phyloP scores from a whole-genome alignment of 2,329 filamentous ascomycete species.

The Ascochyta pisi region DNA sequence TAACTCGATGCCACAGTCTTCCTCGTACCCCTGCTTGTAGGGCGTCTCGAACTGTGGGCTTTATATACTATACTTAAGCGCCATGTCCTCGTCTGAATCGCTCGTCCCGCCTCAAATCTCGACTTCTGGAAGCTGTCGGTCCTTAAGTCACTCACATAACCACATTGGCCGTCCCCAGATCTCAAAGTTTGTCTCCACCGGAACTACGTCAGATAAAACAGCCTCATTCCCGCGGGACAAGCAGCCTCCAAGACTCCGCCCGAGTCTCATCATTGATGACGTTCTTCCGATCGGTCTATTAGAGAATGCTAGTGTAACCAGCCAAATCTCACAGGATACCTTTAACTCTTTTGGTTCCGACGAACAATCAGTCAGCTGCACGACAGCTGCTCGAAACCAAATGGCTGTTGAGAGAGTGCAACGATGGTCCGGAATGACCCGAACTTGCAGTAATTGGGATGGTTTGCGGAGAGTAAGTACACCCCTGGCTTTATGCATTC shows the following conservation, averaged over 20 bases:
- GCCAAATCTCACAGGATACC: not conserved
- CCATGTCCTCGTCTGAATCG: constrained; percentile 29
- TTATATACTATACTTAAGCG: constrained; percentile 27
- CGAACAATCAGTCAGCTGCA: constrained; percentile 29
- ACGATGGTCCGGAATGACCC: constrained; percentile 44
- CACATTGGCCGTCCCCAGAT: not conserved
- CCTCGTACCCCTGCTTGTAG: constrained; percentile 19
- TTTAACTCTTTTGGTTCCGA: constrained; percentile 2
- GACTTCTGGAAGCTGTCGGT: constrained; percentile 23
- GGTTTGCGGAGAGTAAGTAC: constrained; percentile 53
- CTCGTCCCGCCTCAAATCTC: constrained; percentile 21
- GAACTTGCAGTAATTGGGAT: constrained; percentile 52
- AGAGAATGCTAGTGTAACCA: constrained; percentile 2
- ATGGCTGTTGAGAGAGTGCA: constrained; percentile 37
- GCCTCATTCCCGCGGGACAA: constrained; percentile 12
- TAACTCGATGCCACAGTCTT: constrained; percentile 26
- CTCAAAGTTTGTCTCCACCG: not conserved
- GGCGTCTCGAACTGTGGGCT: constrained; percentile 22
- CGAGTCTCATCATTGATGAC: constrained; percentile 10
- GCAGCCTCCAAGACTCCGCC: constrained; percentile 13
- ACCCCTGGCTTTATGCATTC: not conserved
- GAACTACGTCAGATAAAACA: constrained; percentile 5
- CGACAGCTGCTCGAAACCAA: constrained; percentile 23
- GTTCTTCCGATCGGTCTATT: not conserved
- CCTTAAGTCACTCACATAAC: constrained; percentile 5